Evolutionary conservation across 1,284 basidiomycete species (phyloP).

Genomic region (Puccinia hordei): DNA sequence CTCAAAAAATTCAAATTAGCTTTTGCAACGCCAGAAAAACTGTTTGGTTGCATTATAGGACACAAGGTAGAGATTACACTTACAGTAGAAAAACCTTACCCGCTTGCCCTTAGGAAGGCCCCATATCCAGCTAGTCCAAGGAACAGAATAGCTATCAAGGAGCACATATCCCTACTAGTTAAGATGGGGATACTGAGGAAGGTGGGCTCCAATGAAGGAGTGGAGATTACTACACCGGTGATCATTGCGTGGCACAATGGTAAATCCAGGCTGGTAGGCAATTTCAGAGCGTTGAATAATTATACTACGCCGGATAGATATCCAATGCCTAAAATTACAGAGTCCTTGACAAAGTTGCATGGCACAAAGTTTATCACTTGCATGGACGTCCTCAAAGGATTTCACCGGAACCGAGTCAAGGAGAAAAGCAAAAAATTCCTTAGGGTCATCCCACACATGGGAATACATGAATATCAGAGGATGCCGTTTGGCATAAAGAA

Average conservation of each 20-base stretch:
- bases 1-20: not conserved
- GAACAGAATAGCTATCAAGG: not conserved
- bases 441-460: not conserved
- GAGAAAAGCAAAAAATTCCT: not conserved
- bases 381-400: constrained; percentile 27
- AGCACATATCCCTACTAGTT: not conserved
- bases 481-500: constrained; percentile 34
- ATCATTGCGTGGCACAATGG: no score
- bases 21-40: constrained; percentile 11
- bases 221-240: constrained; percentile 13
- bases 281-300: not conserved
- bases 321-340: no score
- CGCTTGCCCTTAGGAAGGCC: not conserved
- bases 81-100: constrained; percentile 18
- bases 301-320: no score
- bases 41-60: not conserved
- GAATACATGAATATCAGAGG: constrained; percentile 8
- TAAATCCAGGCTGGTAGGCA: no score
- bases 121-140: constrained; percentile 28
- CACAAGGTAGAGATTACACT: constrained; percentile 4
- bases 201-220: not conserved
- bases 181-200: not conserved
- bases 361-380: not conserved
- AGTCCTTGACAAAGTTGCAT: not conserved
- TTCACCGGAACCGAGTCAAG: constrained; percentile 5